Base-by-base conservation (phyloP, 1,139 yeast species). In the Lodderomyces pseudojiufengensis region DNA sequence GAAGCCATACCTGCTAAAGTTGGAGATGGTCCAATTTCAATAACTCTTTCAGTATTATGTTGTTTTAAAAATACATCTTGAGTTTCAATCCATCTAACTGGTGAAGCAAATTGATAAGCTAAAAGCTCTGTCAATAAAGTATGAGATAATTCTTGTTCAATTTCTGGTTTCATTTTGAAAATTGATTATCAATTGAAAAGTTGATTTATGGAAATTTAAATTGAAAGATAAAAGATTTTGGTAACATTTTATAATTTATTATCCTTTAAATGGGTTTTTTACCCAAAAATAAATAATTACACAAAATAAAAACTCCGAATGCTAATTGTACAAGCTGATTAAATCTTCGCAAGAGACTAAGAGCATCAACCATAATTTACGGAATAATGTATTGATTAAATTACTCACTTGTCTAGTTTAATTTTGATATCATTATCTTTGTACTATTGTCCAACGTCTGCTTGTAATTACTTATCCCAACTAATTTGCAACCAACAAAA, bases 71-170 rank as follows among this genome's bases (percentile, higher is more conserved):
- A 85, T 42, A 90, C 97, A 73, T 92, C 98, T 67, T 92, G 98
- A 44, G 98, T 92, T 64, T 92, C 98, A 62, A 92, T 94, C 97
- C 99, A 92, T 76, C 97, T 82, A 48, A 92, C 99, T 33, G 99
- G 98, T 45, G 97, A 90, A 32, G 99, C 98, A 59, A 92, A 92
- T 66, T 92, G 99, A 69, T 90, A 92, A 35, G 98, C 97, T 67
- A 92, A 76, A 53, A 92, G 79, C 76, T 92, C 98, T 18, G 97
- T 88, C 61, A 92, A 76, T 51, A 92, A 76, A 46, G 88, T 83
- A 62, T 92, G 97, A 48, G 98, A 95, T 51, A 92, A 78, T 63
- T 92, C 97, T 72, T 92, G 98, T 73, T 92, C 95, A 48, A 88
- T 83, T 75, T 92, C 97, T 49, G 98, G 95, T 66, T 87, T 87